Evolutionary conservation across 192 early-diverging fungal genomes (phyloP).

Genomic region (Mortierella alpina): DNA sequence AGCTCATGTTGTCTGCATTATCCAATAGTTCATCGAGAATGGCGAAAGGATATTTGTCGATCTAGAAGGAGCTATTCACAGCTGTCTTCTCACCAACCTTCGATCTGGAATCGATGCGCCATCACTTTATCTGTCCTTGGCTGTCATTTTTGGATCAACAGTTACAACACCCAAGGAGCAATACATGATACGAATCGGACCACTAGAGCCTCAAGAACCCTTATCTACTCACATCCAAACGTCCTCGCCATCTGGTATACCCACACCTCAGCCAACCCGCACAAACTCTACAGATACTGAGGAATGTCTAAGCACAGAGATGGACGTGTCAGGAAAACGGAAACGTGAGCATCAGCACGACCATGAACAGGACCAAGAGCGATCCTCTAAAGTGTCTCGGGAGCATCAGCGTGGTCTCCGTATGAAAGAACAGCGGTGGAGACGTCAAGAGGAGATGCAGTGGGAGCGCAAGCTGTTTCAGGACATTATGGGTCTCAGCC

Average conservation of each 20-base stretch:
- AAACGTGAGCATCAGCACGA: no score
- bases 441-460: background rate
- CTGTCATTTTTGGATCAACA: conserved; percentile 33
- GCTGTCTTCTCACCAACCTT: conserved; percentile 12
- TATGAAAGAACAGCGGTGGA: background rate
- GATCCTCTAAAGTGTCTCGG: no score
- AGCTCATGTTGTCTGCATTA: no score
- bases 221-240: background rate
- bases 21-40: conserved; percentile 14
- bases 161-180: conserved; percentile 30
- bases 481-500: conserved; percentile 29
- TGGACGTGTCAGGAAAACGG: no score
- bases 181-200: conserved; percentile 49
- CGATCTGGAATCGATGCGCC: background rate
- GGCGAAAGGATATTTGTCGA: conserved; percentile 33
- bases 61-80: conserved; percentile 26
- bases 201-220: conserved; percentile 16
- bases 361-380: no score
- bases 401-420: background rate
- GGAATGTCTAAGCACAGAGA: no score
- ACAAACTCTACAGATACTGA: no score
- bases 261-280: no score
- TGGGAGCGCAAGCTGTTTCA: conserved; percentile 38
- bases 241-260: background rate
- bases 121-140: conserved; percentile 17